Evolutionary conservation across 306 rosid genomes (phyloP).

Genomic region (Sophora flavescens): DNA sequence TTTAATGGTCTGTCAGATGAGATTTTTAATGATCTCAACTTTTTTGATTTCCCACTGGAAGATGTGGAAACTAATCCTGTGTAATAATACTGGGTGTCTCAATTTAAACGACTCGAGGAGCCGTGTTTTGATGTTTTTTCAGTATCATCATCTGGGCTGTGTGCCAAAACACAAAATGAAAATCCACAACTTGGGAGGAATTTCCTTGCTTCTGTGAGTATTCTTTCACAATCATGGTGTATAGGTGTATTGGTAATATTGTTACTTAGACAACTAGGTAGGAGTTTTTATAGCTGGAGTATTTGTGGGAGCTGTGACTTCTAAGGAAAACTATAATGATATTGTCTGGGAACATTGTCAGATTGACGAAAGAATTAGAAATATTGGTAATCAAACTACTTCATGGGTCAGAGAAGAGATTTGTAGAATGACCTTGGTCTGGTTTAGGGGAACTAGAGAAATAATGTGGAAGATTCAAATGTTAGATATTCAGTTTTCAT

Average conservation of each 20-base stretch:
- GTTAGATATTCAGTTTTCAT: conserved; percentile 28
- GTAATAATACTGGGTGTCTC: conserved; percentile 71
- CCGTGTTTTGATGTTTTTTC: conserved; percentile 60
- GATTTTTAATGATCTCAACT: conserved; percentile 52
- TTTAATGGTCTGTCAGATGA: conserved; percentile 64
- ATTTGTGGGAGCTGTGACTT: not conserved
- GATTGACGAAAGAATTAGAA: conserved; percentile 32
- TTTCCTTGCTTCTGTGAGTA: conserved; percentile 64
- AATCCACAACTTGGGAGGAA: conserved; percentile 43
- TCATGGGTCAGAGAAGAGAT: conserved; percentile 4
- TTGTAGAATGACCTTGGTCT: conserved; percentile 19
- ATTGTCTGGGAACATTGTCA: conserved; percentile 19
- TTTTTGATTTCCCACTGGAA: conserved; percentile 78
- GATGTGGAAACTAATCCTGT: conserved; percentile 62
- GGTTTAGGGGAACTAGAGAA: conserved; percentile 32
- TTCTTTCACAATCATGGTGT: not conserved
- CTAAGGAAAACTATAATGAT: conserved; percentile 31
- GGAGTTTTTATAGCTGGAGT: not conserved
- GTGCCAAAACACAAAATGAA: conserved; percentile 39
- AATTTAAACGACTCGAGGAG: conserved; percentile 59
- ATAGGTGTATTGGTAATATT: conserved; percentile 17
- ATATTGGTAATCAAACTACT: conserved; percentile 10
- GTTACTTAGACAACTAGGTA: not conserved
- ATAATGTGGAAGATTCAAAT: not conserved
- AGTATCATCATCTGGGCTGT: conserved; percentile 46